A percentile compares a stretch with the other conserved stretches of the same genome.
Evolutionary conservation across 371 early-diverging fungal genomes (phyloP).

Genomic region (Astathelohania contejeani): DNA sequence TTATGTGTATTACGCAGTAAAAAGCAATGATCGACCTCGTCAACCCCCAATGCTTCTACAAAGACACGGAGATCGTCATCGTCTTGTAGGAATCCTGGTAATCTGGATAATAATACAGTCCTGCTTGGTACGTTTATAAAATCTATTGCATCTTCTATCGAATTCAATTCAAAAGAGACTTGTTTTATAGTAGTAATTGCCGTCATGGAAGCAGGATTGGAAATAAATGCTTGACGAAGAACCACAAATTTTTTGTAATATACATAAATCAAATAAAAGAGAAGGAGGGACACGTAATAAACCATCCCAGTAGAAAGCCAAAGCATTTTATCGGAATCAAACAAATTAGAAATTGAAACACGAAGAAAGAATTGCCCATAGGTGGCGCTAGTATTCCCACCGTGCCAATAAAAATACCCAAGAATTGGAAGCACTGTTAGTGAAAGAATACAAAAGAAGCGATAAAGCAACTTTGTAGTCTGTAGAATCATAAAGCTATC

Average conservation of each 20-base stretch:
- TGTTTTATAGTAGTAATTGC: constrained; percentile 46
- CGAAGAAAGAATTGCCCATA: constrained; percentile 23
- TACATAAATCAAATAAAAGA: constrained; percentile 51
- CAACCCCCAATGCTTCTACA: constrained; percentile 38
- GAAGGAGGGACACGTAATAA: constrained; percentile 32
- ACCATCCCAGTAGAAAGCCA: constrained; percentile 6
- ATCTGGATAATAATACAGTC: constrained; percentile 39
- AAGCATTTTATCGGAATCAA: constrained; percentile 6
- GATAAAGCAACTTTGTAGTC: constrained; percentile 47
- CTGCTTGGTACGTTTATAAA: constrained; percentile 40
- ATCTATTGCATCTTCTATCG: constrained; percentile 28
- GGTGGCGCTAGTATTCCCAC: background rate
- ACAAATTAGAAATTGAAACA: constrained; percentile 12
- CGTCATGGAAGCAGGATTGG: constrained; percentile 45
- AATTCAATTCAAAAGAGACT: constrained; percentile 12
- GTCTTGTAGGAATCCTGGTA: constrained; percentile 43
- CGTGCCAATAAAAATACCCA: constrained; percentile 30
- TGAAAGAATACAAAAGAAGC: constrained; percentile 22
- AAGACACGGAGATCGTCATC: constrained; percentile 40
- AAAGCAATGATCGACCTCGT: constrained; percentile 35
- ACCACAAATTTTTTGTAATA: constrained; percentile 50
- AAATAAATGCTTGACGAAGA: constrained; percentile 50
- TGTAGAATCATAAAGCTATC: constrained; percentile 53
- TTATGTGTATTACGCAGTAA: constrained; percentile 41
- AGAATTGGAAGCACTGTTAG: constrained; percentile 35